A percentile compares a stretch with the other conserved stretches of the same genome.
phyloP scores from a whole-genome alignment of 495 filamentous ascomycete genomes.

The Aspergillus wentii region DNA sequence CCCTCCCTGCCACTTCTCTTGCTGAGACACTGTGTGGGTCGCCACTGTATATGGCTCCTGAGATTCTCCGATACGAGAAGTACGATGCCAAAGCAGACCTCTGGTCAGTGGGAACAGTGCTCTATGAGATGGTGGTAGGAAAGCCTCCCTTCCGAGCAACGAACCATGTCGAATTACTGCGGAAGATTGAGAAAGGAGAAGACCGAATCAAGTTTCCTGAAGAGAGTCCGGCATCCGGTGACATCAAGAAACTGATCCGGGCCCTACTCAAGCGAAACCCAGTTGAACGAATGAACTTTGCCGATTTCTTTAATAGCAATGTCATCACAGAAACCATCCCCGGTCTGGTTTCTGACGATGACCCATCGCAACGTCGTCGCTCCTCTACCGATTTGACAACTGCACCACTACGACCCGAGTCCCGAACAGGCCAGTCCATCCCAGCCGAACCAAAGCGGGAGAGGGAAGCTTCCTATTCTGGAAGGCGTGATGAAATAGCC shows the following conservation, averaged over 20 bases:
- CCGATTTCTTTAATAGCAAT: conserved; percentile 69
- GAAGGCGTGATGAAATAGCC: conserved; percentile 19
- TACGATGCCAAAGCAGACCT: conserved; percentile 96
- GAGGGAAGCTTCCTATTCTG: conserved; percentile 18
- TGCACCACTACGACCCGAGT: conserved; percentile 15
- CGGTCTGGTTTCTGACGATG: conserved; percentile 72
- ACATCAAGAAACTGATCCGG: conserved; percentile 78
- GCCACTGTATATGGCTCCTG: conserved; percentile 98
- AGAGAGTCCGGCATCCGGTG: conserved; percentile 63
- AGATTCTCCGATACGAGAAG: conserved; percentile 94
- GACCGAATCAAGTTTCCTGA: conserved; percentile 80
- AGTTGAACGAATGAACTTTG: conserved; percentile 75
- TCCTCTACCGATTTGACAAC: conserved; percentile 13
- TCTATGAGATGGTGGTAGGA: conserved; percentile 91
- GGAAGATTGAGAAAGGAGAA: conserved; percentile 81
- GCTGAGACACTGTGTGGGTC: conserved; percentile 96
- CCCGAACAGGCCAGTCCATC: conserved; percentile 16
- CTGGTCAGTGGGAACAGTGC: conserved; percentile 94
- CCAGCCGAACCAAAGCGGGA: conserved; percentile 9
- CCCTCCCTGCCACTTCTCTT: conserved; percentile 79
- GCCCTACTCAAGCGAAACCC: conserved; percentile 79
- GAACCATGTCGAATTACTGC: conserved; percentile 91
- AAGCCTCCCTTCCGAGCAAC: conserved; percentile 85
- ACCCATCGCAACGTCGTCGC: conserved; percentile 30
- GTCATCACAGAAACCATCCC: conserved; percentile 80